Percentiles rank a stretch among this genome's conserved stretches.
phyloP scores from a whole-genome alignment of 768 basidiomycete species.

The Dacryopinax spathularia region DNA sequence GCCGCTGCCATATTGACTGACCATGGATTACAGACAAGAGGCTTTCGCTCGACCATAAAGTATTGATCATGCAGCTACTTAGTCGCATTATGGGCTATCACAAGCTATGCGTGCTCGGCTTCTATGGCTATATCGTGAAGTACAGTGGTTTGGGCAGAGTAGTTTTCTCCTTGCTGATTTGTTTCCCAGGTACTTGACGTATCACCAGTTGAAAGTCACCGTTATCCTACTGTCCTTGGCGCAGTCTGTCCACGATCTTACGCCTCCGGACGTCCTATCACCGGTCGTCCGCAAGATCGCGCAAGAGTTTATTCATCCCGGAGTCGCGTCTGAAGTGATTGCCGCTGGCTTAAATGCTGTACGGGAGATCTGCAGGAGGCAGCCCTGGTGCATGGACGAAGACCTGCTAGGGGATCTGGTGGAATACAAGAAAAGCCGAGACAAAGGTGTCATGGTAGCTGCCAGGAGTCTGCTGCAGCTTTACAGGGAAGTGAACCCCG shows the following conservation, averaged over 20 bases:
- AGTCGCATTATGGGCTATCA: constrained; percentile 86
- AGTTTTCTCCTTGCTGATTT: not conserved
- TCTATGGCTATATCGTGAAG: constrained; percentile 85
- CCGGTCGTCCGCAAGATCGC: constrained; percentile 87
- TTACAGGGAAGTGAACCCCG: constrained; percentile 92
- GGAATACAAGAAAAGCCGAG: constrained; percentile 88
- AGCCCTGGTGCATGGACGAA: constrained; percentile 95
- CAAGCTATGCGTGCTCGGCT: constrained; percentile 82
- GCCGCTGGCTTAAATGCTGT: constrained; percentile 94
- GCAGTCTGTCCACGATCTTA: constrained; percentile 87
- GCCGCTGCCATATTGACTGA: no score
- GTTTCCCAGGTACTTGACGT: constrained; percentile 59
- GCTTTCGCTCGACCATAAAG: constrained; percentile 93
- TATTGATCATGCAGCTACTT: constrained; percentile 91
- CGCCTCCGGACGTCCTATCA: constrained; percentile 79
- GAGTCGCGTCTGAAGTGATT: constrained; percentile 88
- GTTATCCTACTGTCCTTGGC: constrained; percentile 87
- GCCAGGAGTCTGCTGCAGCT: constrained; percentile 75
- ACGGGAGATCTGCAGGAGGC: constrained; percentile 81
- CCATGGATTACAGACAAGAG: constrained; percentile 51
- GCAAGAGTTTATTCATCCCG: constrained; percentile 92
- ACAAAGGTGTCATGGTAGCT: constrained; percentile 84
- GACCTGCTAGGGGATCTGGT: constrained; percentile 84
- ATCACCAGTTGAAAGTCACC: constrained; percentile 84
- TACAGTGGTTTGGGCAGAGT: constrained; percentile 7